phyloP scores from a whole-genome alignment of 148 eudicot species.

The Heliamphora exappendiculata region DNA sequence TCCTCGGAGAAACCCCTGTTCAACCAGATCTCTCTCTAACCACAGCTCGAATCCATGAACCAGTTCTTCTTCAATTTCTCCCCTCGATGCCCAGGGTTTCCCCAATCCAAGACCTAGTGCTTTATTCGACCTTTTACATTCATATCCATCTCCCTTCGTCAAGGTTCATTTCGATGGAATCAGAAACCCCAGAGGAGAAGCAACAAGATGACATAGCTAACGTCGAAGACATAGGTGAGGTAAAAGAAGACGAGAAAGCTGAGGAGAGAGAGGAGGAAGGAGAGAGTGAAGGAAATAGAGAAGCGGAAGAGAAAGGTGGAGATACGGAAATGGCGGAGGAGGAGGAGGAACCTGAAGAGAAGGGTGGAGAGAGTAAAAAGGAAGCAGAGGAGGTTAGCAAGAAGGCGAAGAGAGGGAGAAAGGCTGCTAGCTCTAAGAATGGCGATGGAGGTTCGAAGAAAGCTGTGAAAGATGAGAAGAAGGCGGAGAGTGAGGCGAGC shows the following conservation, averaged over 20 bases:
- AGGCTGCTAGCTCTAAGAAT: neutral
- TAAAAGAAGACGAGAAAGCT: slow-evolving; percentile 23
- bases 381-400: slow-evolving; percentile 11
- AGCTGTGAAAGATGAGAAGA: slow-evolving; percentile 4
- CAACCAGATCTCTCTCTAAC: too few relatives aligned
- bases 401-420: slow-evolving; percentile 8
- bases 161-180: slow-evolving; percentile 22
- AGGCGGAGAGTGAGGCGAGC: slow-evolving; percentile 12
- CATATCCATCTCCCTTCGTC: neutral
- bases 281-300: slow-evolving; percentile 2
- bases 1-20: too few relatives aligned
- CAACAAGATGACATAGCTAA: slow-evolving; percentile 14
- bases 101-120: too few relatives aligned
- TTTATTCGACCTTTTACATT: too few relatives aligned
- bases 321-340: neutral
- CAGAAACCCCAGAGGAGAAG: slow-evolving; percentile 32
- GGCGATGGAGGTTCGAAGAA: too few relatives aligned
- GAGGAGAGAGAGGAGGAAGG: too few relatives aligned
- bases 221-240: slow-evolving; percentile 13
- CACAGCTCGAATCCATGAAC: too few relatives aligned
- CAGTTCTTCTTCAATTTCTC: too few relatives aligned
- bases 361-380: slow-evolving; percentile 13
- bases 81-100: too few relatives aligned
- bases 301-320: slow-evolving; percentile 2
- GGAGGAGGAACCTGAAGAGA: slow-evolving; percentile 3